These are phyloP conservation scores for Oryza coarctata DNA, from an alignment of 176 grass and related monocot species.

Conservation along the genomic window DNA sequence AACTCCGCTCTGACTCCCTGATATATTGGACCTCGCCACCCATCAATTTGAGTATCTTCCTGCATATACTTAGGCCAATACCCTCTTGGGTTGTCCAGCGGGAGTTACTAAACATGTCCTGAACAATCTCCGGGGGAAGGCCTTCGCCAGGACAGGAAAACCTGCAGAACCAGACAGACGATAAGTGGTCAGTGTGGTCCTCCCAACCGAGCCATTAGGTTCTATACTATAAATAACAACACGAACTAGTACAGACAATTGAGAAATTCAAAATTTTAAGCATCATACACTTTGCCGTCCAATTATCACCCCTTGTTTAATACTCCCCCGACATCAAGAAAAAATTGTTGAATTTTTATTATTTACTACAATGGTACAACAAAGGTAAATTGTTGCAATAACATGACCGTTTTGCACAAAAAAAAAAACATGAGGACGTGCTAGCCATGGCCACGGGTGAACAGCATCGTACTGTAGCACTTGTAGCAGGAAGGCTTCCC, in stretches of 20 bases:
- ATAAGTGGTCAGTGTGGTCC: not conserved
- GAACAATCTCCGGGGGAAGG: slow-evolving; percentile 77
- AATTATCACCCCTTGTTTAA: not conserved
- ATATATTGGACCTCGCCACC: slow-evolving; percentile 94
- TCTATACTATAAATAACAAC: not conserved
- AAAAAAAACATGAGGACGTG: not conserved
- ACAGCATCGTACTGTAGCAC: not conserved
- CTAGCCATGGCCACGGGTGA: not conserved
- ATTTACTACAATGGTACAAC: not conserved
- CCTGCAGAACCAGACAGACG: slow-evolving; percentile 41
- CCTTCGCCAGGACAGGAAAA: slow-evolving; percentile 91
- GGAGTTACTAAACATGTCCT: slow-evolving; percentile 96
- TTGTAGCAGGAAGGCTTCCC: not conserved
- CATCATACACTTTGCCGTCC: not conserved
- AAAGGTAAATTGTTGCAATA: slow-evolving; percentile 19
- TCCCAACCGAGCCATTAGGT: not conserved
- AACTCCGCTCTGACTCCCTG: slow-evolving; percentile 89
- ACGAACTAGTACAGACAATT: not conserved
- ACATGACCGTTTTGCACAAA: not conserved
- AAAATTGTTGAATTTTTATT: not conserved
- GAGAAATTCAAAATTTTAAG: not conserved
- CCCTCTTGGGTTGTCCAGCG: slow-evolving; percentile 78
- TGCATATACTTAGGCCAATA: slow-evolving; percentile 68
- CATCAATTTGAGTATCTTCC: slow-evolving; percentile 91
- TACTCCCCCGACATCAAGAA: not conserved